These are phyloP conservation scores for Penicillium canescens DNA, from an alignment of 495 filamentous ascomycete genomes.

Conservation along the genomic window DNA sequence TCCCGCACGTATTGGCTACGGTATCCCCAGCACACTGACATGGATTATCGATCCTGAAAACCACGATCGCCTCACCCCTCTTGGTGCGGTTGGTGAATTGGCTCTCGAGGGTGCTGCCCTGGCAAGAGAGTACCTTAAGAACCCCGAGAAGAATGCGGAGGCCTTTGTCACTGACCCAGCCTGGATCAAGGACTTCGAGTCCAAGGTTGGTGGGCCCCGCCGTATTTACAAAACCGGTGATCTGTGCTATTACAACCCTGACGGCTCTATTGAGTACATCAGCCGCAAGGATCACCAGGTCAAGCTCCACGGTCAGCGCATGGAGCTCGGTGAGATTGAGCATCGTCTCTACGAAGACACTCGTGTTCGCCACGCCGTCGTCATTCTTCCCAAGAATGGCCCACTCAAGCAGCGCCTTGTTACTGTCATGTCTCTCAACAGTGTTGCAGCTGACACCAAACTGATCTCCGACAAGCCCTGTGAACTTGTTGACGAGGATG, in stretches of 20 bases:
- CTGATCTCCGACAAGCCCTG: conserved; percentile 34
- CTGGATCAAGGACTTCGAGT: conserved; percentile 32
- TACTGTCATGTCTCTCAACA: conserved; percentile 41
- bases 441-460: conserved; percentile 26
- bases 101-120: conserved; percentile 49
- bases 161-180: conserved; percentile 43
- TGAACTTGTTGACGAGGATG: conserved; percentile 33
- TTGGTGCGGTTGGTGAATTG: conserved; percentile 57
- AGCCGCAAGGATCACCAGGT: conserved; percentile 67
- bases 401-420: conserved; percentile 43
- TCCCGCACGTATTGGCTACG: conserved; percentile 50
- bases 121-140: conserved; percentile 54
- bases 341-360: conserved; percentile 36
- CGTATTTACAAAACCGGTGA: conserved; percentile 52
- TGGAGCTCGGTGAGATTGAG: conserved; percentile 60
- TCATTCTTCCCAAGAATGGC: conserved; percentile 44
- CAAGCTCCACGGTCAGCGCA: conserved; percentile 67
- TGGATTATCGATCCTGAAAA: conserved; percentile 59
- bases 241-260: conserved; percentile 52
- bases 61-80: conserved; percentile 45
- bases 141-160: conserved; percentile 50
- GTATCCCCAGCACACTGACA: conserved; percentile 43
- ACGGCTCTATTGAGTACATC: conserved; percentile 53
- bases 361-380: conserved; percentile 45
- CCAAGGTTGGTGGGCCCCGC: conserved; percentile 22